phyloP scores from a whole-genome alignment of 306 rosid genomes.

The Acacia crassicarpa region DNA sequence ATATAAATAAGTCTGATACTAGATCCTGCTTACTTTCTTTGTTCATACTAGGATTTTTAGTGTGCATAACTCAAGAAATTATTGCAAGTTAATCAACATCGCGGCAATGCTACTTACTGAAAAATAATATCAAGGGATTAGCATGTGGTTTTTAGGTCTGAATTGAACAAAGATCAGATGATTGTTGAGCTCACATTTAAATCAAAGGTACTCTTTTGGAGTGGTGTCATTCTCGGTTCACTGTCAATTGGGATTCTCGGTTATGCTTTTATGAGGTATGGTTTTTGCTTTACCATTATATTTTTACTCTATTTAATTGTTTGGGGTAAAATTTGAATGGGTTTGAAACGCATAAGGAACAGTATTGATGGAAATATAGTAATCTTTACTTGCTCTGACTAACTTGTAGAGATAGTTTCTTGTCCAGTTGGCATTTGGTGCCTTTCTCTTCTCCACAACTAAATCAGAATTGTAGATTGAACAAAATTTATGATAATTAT shows the following conservation, averaged over 20 bases:
- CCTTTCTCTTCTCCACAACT: slow-evolving; percentile 1
- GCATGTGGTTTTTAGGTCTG: slow-evolving; percentile 61
- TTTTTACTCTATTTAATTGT: slow-evolving; percentile 1
- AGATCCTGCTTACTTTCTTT: not conserved
- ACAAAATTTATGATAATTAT: not conserved
- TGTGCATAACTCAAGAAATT: not conserved
- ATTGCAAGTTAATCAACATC: not conserved
- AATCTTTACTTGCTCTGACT: slow-evolving; percentile 8
- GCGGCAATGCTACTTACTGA: slow-evolving; percentile 12
- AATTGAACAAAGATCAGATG: slow-evolving; percentile 83
- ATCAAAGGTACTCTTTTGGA: slow-evolving; percentile 58
- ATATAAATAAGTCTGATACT: not conserved
- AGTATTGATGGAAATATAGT: not conserved
- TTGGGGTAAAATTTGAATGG: slow-evolving; percentile 11
- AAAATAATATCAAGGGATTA: not conserved
- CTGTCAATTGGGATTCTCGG: slow-evolving; percentile 78
- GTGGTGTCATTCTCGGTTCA: slow-evolving; percentile 66
- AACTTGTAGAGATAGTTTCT: not conserved
- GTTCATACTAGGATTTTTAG: not conserved
- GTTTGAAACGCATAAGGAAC: not conserved
- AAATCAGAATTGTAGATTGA: not conserved
- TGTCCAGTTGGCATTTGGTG: not conserved
- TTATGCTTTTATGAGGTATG: slow-evolving; percentile 69
- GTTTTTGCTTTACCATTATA: not conserved
- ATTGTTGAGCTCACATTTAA: slow-evolving; percentile 56